Evolutionary conservation across 805 yeast genomes (phyloP), one percentile per base, ranked within the genome.

Genomic region (Monosporozyma siamensis): DNA sequence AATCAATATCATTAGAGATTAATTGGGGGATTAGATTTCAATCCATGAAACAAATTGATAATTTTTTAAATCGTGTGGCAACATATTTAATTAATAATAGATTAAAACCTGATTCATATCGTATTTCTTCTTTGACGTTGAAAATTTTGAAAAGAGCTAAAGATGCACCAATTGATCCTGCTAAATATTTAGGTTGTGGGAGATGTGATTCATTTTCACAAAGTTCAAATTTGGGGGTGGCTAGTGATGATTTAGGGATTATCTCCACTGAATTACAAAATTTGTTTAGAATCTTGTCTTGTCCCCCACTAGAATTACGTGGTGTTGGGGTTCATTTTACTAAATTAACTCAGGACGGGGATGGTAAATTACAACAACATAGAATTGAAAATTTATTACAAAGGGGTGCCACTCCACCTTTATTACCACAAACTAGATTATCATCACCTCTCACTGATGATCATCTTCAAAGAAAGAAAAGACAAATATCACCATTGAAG

Each of bases 11-110:
- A 0, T 82, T 88, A 4, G 97, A 90, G 55, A 81, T 90, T 22
- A 85, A 87, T 48, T 90, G 87, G 81, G 97, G 96, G 0, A 83
- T 90, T 1, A 58, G 97, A 38, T 82, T 89, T 49, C 73, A 77
- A 25, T 66, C 65, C 1, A 66, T 72, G 24, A 58, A 61, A 0
- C 86, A 90, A 54, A 75, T 82, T 20, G 89, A 82, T 47, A 49
- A 43, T 4, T 92, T 90, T 53, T 55, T 86, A 8, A 63, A 68
- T 27, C 63, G 73, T 15, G 62, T 88, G 38, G 67, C 82, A 1
- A 61, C 63, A 24, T 95, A 87, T 53, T 54, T 92, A 39, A 64
- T 71, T 39, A 47, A 61, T 0, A 32, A 10, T 32, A 68, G 95
- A 41, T 54, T 88, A 43, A 46, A 60, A 1, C 68, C 65, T 14